Evolutionary conservation across 495 filamentous ascomycete species (phyloP), one percentile per base, ranked within the genome.

Genomic region (Usnea hakonensis): DNA sequence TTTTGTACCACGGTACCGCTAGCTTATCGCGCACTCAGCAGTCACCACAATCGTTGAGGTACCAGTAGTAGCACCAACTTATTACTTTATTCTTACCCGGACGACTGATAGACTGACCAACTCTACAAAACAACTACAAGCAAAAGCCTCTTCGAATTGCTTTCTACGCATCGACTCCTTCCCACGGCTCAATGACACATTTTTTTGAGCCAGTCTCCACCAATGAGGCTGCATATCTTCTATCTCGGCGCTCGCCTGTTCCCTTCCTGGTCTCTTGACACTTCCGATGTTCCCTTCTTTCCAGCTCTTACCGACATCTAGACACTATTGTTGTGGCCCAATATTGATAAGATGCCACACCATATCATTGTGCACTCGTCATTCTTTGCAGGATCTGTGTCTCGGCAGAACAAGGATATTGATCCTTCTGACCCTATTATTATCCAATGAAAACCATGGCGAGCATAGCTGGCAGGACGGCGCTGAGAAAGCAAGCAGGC

Each of bases 321-420:
- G 44, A 21, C 44, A 26, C n/a, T 19, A 26, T 7, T 2, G 21
- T 21, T 16, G n/a, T 57, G 36, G 10, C 54, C 38, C 35, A 13
- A 40, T 8, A 5, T 38, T 40, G 5, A 28, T 4, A 17, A 38
- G 14, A 40, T 36, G 37, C 54, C 35, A 38, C n/a, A 48, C 36
- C 6, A 8, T 36, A 28, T 30, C 55, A 41, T 38, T 8, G 37
- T 26, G 44, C 21, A 43, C 23, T 57, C 55, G 55, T 57, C 55
- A 57, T 38, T 37, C 40, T 19, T 40, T 26, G 37, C 33, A 5
- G 13, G 30, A 40, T 7, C 14, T 36, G 33, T 10, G 6, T 35
- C 36, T 54, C n/a, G 58, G 36, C 48, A 53, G 23, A 36, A 21
- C 58, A 33, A 41, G 58, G 58, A 61, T 61, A 33, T 23, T 28